Evolutionary conservation across 2,329 filamentous ascomycete species (phyloP), one percentile per base, ranked within the genome.

Genomic region (Aspergillus quadrilineatus): DNA sequence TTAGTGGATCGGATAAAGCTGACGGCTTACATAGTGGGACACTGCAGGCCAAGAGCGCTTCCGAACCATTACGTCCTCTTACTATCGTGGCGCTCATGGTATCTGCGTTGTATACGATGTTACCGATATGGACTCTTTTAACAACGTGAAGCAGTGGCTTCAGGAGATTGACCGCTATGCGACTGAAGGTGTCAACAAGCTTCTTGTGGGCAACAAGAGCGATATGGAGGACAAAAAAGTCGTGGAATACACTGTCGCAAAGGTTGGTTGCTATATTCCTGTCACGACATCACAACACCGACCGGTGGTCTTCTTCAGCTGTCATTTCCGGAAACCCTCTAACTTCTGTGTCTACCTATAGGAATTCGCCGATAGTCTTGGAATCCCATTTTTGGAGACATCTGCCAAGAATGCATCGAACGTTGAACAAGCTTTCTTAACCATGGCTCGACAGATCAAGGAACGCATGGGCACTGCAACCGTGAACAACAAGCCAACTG

Each of bases 151-250:
- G 89, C 94, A 99, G 84, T 99, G 94, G 94, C 86, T 99, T 61
- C 94, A 99, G 79, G 94, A 99, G 82, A 99, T 99, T 70, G 94
- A 99, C 82, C 88, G 94, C 77, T 97, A 99, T 73, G 94, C 94
- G 69, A 99, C 94, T 67, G 94, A 99, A 80, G 94, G 94, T 65
- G 94, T 99, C 73, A 99, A 99, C 87, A 99, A 99, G 85, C 85
- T 99, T 65, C 87, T 99, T 61, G 93, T 99, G 62, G 94, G 94
- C 73, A 99, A 99, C 89, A 99, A 99, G 89, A 96, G 92, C 80
- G 94, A 99, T 89, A 97, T 99, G 92, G 87, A 93, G 59, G 94
- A 99, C 81, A 99, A 99, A 89, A 99, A 97, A 84, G 94, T 97
- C 41, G 94, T 99, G 61, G 94, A 99, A 79, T 99, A 99, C 85